Percentiles rank a stretch among this genome's conserved stretches.
These are phyloP conservation scores for Botrytis galanthina DNA, from an alignment of 2,329 filamentous ascomycete species.

Conservation along the genomic window DNA sequence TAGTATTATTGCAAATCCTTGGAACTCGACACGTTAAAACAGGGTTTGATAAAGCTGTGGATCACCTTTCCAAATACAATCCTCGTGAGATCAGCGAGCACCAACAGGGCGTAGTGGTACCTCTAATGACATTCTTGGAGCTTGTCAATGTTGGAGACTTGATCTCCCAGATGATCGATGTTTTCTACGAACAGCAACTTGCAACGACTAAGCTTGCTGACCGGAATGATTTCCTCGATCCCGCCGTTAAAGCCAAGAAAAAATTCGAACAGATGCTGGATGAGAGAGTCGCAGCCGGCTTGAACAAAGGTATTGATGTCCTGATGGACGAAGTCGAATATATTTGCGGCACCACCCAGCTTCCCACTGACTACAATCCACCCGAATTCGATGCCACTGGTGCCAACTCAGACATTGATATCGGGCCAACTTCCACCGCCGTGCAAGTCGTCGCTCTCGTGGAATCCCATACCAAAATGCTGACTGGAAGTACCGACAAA, in stretches of 20 bases:
- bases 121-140: slow-evolving; percentile 92
- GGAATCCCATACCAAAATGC: slow-evolving; percentile 85
- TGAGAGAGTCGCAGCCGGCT: slow-evolving; percentile 88
- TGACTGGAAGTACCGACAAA: slow-evolving; percentile 93
- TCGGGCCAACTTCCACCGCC: slow-evolving; percentile 77
- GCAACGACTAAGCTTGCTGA: slow-evolving; percentile 79
- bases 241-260: slow-evolving; percentile 92
- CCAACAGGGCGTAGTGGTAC: slow-evolving; percentile 75
- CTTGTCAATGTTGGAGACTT: slow-evolving; percentile 97
- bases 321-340: slow-evolving; percentile 98
- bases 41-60: slow-evolving; percentile 92
- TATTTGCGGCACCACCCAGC: slow-evolving; percentile 83
- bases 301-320: slow-evolving; percentile 97
- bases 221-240: slow-evolving; percentile 90
- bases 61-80: slow-evolving; percentile 87
- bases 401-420: slow-evolving; percentile 46
- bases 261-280: slow-evolving; percentile 98
- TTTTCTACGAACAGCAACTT: slow-evolving; percentile 96
- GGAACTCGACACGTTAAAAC: slow-evolving; percentile 83
- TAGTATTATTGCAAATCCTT: slow-evolving; percentile 77
- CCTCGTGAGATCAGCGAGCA: slow-evolving; percentile 77
- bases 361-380: slow-evolving; percentile 88
- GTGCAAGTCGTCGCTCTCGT: slow-evolving; percentile 80
- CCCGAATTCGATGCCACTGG: slow-evolving; percentile 35
- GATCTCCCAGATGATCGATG: slow-evolving; percentile 98